These are phyloP conservation scores for Podospora pseudopauciseta DNA, from an alignment of 495 filamentous ascomycete species.

Conservation along the genomic window DNA sequence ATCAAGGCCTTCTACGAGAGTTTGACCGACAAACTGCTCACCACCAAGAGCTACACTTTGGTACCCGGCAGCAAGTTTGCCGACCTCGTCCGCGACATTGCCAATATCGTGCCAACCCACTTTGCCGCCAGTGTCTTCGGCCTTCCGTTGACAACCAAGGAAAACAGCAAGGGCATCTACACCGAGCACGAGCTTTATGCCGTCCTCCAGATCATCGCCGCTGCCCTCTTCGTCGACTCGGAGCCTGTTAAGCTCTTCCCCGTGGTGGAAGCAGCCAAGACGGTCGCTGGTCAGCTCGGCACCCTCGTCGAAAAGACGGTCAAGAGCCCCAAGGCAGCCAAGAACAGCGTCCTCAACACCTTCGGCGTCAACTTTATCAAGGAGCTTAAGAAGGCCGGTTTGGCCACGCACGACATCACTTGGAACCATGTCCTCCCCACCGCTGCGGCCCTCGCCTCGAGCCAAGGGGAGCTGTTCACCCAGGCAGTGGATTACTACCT, in stretches of 20 bases:
- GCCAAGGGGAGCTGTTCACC: slow-evolving; percentile 68
- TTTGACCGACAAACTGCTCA: slow-evolving; percentile 61
- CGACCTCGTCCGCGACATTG: slow-evolving; percentile 75
- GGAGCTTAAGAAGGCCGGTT: slow-evolving; percentile 60
- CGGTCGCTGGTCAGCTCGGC: slow-evolving; percentile 53
- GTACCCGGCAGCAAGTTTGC: slow-evolving; percentile 58
- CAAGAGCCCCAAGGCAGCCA: slow-evolving; percentile 55
- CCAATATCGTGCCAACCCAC: slow-evolving; percentile 66
- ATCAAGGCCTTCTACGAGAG: slow-evolving; percentile 64
- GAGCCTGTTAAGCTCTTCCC: slow-evolving; percentile 54
- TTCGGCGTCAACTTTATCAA: slow-evolving; percentile 71
- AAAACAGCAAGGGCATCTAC: slow-evolving; percentile 66
- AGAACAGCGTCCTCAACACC: slow-evolving; percentile 55
- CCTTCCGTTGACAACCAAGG: slow-evolving; percentile 67
- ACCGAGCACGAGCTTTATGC: slow-evolving; percentile 77
- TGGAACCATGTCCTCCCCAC: slow-evolving; percentile 64
- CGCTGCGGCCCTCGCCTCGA: slow-evolving; percentile 53
- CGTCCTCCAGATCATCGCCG: slow-evolving; percentile 65
- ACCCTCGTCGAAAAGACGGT: slow-evolving; percentile 46
- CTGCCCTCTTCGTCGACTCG: slow-evolving; percentile 44
- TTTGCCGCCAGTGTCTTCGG: slow-evolving; percentile 71
- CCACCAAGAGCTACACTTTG: slow-evolving; percentile 56
- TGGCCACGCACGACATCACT: slow-evolving; percentile 63
- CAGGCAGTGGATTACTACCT: slow-evolving; percentile 80
- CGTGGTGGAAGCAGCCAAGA: slow-evolving; percentile 58